Base-by-base conservation (phyloP, 345 rosid species). In the Laguncularia racemosa region DNA sequence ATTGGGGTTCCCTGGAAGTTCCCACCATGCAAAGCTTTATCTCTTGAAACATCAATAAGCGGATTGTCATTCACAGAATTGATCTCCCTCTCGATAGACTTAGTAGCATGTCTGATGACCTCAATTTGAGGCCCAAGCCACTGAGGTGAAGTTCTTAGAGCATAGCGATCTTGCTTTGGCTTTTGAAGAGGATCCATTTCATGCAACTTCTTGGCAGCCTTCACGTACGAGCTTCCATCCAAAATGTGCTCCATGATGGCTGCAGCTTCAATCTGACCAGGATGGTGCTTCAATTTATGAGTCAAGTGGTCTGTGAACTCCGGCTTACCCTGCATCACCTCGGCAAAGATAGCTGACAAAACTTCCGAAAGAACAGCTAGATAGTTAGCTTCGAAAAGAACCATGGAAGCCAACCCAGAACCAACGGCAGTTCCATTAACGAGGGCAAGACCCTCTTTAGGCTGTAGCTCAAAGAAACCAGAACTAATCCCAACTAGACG, bases 131-230 rank as follows among this genome's bases (percentile, higher is more conserved):
- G 52, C 12, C 52, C 52, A 16, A 49, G 20, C 52, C 52, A 49
- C 5, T 49, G 52, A 8, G 52, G 52, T 2, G 52, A 49, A 15
- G 52, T 49, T 20, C 52, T 49, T 14, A 49, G 13, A 14, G 52
- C 52, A 10, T 49, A 49, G 17, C 52, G 52, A 20, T 49, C 52
- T 20, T 49, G 52, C 52, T 49, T 49, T 12, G 52, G n/a, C 13
- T 49, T 49, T 20, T 49, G 52, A 49, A 49, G 52, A 49, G 52
- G 52, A 14, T 49, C 52, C 52, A 49, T 49, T 20, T 49, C 52
- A 14, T 49, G n/a, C 17, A 20, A 49, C 19, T 49, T 49, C 18
- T 20, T 49, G 2, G 52, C 52, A 0, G n/a, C 52, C 17, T 49
- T 49, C 17, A 49, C 20, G 16, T 49, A 49, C 18, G 52, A 49